Percentiles rank a stretch among this genome's conserved stretches.
These are phyloP conservation scores for Ottelia alismoides DNA, from an alignment of 106 monocot genomes.

Conservation along the genomic window DNA sequence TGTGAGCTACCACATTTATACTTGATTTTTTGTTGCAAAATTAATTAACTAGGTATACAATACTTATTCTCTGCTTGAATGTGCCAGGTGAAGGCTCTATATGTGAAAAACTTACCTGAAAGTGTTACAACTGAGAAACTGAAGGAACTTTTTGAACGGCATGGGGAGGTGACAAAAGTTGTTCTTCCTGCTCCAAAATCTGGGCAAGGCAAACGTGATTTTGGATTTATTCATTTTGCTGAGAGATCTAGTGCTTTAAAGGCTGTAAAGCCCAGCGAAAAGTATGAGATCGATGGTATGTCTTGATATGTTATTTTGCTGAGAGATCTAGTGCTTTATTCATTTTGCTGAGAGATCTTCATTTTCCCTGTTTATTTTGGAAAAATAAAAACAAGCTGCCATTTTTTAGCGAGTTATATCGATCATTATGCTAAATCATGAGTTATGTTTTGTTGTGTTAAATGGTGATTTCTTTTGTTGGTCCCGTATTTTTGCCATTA, in stretches of 20 bases:
- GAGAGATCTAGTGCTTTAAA: constrained; percentile 94
- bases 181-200: constrained; percentile 76
- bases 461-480: too few relatives aligned
- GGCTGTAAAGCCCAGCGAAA: constrained; percentile 80
- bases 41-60: background rate
- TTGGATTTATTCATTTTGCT: constrained; percentile 95
- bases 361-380: too few relatives aligned
- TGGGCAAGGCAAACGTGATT: constrained; percentile 64
- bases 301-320: too few relatives aligned
- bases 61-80: background rate
- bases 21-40: too few relatives aligned
- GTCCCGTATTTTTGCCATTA: too few relatives aligned
- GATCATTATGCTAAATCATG: too few relatives aligned
- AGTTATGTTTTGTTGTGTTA: too few relatives aligned
- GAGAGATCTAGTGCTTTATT: too few relatives aligned
- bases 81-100: constrained; percentile 91
- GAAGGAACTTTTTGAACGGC: constrained; percentile 71
- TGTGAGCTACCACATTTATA: too few relatives aligned
- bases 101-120: constrained; percentile 91
- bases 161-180: constrained; percentile 93
- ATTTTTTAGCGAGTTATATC: too few relatives aligned
- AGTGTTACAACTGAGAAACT: constrained; percentile 59
- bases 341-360: too few relatives aligned
- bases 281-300: constrained; percentile 95
- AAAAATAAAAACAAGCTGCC: too few relatives aligned